Evolutionary conservation across 257 asterid genomes (phyloP), one percentile per base, ranked within the genome.

Genomic region (Nicotiana tomentosiformis): DNA sequence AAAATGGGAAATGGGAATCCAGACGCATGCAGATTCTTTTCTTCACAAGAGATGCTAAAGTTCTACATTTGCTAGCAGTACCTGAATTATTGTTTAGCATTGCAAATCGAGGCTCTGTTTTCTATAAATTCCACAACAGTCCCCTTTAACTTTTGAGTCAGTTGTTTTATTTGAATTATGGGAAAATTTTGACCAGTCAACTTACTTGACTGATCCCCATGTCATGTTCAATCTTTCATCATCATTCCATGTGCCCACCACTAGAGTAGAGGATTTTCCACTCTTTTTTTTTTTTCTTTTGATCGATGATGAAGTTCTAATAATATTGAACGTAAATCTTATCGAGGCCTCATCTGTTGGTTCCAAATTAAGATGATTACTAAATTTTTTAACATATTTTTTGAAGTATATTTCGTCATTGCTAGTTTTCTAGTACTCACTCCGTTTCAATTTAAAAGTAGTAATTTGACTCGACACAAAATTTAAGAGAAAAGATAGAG

Each of bases 21-120:
- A 55, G 80, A 26, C 43, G 80, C 80, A 74, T 74, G 80, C 79
- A 82, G 88, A 87, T 91, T 87, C 91, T 88, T 90, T 90, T 85
- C 88, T 89, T 88, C 58, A 57, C 64, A 57, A 53, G 56, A 35
- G 80, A 65, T 65, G 39, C 84, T 84, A 82, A 65, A 64, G 69
- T 65, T 30, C 43, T 1, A 29, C 39, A 64, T 26, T 11, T 26
- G 17, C 5, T 23, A 4, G 66, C 14, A 8, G 16, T 33, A 33
- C 15, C 3, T 67, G 5, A 5, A 72, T 72, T 12, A 46, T 49
- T 7, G 17, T 72, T 57, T 53, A 51, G 14, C 4, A 3, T 53
- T 12, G 17, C 15, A 72, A 46, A 72, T 74, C 23, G 16, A 51
- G 64, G 80, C 80, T 74, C 80, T 14, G 1, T 51, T 74, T 74